A percentile compares a stretch with the other conserved stretches of the same genome.
Evolutionary conservation across 176 grass and related monocot genomes (phyloP).

Genomic region (Aegilops bicornis): DNA sequence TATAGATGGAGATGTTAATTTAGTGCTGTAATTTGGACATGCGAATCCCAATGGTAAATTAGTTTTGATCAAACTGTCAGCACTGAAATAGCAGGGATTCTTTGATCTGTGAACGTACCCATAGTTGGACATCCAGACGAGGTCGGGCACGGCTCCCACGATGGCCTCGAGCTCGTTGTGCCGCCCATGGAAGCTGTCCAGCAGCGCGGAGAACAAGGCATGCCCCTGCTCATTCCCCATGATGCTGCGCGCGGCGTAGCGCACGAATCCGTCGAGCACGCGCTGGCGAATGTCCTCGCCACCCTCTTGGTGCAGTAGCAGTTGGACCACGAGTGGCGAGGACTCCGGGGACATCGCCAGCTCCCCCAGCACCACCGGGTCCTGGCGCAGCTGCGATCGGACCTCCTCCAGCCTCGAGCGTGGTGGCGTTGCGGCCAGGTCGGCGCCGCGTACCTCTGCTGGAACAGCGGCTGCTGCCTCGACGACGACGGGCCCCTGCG

Average conservation of each 20-base stretch:
- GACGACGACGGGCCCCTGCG: not conserved
- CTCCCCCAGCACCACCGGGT: not conserved
- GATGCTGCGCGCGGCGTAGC: not conserved
- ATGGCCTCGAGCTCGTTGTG: not conserved
- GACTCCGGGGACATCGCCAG: not conserved
- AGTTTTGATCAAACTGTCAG: too few relatives aligned
- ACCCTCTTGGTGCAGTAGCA: not conserved
- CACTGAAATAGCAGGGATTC: too few relatives aligned
- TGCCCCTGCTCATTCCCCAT: not conserved
- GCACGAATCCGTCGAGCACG: constrained; percentile 11
- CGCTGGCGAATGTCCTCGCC: not conserved
- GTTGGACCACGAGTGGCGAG: not conserved
- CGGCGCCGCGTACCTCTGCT: not conserved
- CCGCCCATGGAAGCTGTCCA: not conserved
- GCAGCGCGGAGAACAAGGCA: not conserved
- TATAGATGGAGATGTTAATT: too few relatives aligned
- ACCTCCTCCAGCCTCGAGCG: not conserved
- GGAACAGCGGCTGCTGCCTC: not conserved
- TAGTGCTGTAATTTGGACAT: too few relatives aligned
- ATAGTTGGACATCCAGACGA: too few relatives aligned
- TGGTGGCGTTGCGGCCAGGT: not conserved
- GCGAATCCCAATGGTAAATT: too few relatives aligned
- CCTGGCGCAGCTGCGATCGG: not conserved
- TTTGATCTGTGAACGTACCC: too few relatives aligned
- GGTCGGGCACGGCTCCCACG: not conserved